Evolutionary conservation across 352 stramenopile genomes (phyloP), one percentile per base, ranked within the genome.

Genomic region (Ochromonadaceae sp.): DNA sequence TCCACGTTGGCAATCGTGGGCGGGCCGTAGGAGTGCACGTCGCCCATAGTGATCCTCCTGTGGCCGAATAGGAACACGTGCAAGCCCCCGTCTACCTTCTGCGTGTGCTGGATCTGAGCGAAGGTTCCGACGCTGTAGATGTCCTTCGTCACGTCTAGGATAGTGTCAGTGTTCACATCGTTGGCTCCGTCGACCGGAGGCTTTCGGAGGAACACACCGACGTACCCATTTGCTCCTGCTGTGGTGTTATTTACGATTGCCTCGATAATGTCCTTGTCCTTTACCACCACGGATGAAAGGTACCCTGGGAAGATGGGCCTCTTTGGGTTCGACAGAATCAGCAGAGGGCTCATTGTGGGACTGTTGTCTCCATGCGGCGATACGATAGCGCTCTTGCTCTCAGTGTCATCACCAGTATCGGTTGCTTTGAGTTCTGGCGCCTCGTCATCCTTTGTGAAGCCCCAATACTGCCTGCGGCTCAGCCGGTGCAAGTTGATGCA

Each of bases 101-200:
- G 57, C 25, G 67, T 69, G 26, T 44, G 57, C 28, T 65, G 73
- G 65, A 96, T 93, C 44, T 94, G 81, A n/a, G 89, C 91, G 72
- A 96, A 95, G 28, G 88, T 97, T 34, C 91, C 92, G 4, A 97
- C 81, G 32, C 80, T 75, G 72, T 97, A 89, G 57, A 98, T 87
- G 66, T 96, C 85, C n/a, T n/a, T n/a, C n/a, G n/a, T n/a, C n/a
- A n/a, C n/a, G 43, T 81, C 84, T 31, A 94, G 59, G 70, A 92
- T 80, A 9, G 78, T 87, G 30, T 96, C 89, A 4, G 97, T 59
- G 61, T 97, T 90, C 60, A 67, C 74, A 35, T 69, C 74, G 28
- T 74, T 49, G 22, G 74, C 67, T 38, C 75, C 72, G 50, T 69
- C 70, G 60, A 81, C 76, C 0, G 53, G 58, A 17, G 77, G 58